phyloP scores from a whole-genome alignment of 768 basidiomycete species.

The Pleurotus djamor region DNA sequence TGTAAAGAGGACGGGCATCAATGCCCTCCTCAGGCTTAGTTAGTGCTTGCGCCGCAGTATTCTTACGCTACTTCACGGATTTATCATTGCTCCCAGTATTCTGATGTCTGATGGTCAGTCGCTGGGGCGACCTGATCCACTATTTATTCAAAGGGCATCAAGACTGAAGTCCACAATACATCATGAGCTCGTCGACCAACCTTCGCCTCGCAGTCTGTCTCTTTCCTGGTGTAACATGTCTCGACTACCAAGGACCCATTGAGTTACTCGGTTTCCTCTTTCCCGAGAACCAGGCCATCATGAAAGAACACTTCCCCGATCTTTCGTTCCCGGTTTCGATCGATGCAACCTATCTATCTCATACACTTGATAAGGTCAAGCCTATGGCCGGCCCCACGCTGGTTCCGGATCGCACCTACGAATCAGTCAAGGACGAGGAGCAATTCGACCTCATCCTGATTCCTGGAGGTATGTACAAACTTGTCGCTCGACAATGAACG shows the following conservation, averaged over 20 bases:
- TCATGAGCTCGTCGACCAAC: neutral
- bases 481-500: neutral
- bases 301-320: neutral
- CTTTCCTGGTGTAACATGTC: constrained; percentile 15
- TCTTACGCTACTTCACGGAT: too few species aligned
- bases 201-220: constrained; percentile 20
- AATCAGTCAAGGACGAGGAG: neutral
- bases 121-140: too few species aligned
- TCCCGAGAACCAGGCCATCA: neutral
- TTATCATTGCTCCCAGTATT: too few species aligned
- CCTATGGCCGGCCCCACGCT: constrained; percentile 11
- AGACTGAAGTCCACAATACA: neutral
- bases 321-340: neutral
- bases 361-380: constrained; percentile 15
- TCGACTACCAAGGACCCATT: constrained; percentile 21
- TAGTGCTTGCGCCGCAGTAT: too few species aligned
- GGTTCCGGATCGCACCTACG: neutral
- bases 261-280: constrained; percentile 14
- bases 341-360: constrained; percentile 15
- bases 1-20: too few species aligned
- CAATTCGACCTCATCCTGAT: constrained; percentile 5
- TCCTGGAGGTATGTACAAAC: neutral
- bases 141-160: too few species aligned
- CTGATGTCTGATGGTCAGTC: too few species aligned
- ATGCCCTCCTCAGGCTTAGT: too few species aligned